A percentile compares a stretch with the other conserved stretches of the same genome.
Conservation (phyloP, 2,329 filamentous ascomycete genomes). For the Cercospora sesami region DNA sequence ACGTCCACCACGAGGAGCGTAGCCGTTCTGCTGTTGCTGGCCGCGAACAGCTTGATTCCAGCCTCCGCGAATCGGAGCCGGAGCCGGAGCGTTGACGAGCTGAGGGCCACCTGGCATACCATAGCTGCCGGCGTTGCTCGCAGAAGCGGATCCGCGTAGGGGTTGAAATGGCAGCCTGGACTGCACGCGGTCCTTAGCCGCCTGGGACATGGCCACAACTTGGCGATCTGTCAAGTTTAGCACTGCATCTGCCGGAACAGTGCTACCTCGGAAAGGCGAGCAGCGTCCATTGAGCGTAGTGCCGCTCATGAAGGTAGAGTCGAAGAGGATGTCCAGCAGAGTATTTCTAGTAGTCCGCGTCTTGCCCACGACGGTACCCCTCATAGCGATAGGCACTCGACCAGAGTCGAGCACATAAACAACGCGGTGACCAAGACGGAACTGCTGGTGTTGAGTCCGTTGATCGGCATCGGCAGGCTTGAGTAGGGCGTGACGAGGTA, state of each 20-base stretch:
- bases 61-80: conserved; percentile 59
- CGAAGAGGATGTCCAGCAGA: conserved; percentile 89
- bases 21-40: conserved; percentile 43
- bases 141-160: conserved; percentile 29
- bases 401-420: conserved; percentile 91
- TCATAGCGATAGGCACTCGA: conserved; percentile 88
- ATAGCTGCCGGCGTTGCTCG: conserved; percentile 47
- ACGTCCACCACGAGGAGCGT: conserved; percentile 31
- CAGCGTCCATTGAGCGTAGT: conserved; percentile 88
- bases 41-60: conserved; percentile 60
- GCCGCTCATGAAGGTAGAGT: conserved; percentile 94
- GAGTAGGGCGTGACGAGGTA: conserved; percentile 82
- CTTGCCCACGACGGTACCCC: conserved; percentile 92
- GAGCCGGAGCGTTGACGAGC: conserved; percentile 56
- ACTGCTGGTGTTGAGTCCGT: conserved; percentile 79
- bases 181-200: conserved; percentile 34
- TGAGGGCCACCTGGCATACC: conserved; percentile 63
- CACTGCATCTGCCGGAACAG: conserved; percentile 82
- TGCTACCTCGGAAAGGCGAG: conserved; percentile 89
- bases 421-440: conserved; percentile 82
- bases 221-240: conserved; percentile 84
- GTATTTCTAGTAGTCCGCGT: conserved; percentile 81
- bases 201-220: conserved; percentile 62
- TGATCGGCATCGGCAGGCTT: conserved; percentile 97
- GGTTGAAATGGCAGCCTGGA: conserved; percentile 29